Percentiles rank a stretch among this genome's conserved stretches.
Conservation (phyloP, 2,329 filamentous ascomycete genomes). For the Penicillium sp. region DNA sequence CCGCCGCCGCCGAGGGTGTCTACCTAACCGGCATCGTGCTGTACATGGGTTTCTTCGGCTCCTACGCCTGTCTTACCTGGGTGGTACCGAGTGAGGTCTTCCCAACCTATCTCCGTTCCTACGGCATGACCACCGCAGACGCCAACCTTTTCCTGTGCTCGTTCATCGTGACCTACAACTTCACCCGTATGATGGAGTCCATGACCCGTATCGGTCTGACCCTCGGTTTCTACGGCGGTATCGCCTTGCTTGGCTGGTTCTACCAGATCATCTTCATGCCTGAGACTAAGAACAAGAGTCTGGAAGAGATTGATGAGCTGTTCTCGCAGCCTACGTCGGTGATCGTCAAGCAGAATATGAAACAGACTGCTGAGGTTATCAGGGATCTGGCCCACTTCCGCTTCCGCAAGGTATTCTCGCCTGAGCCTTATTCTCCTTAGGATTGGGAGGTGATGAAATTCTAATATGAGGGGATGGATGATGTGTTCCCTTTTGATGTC, state of each 20-base stretch:
- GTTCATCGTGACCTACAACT: conserved; percentile 72
- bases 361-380: conserved; percentile 43
- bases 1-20: conserved; percentile 50
- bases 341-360: conserved; percentile 56
- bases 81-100: conserved; percentile 65
- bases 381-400: conserved; percentile 43
- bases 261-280: conserved; percentile 73
- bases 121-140: conserved; percentile 68
- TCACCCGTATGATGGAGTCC: conserved; percentile 62
- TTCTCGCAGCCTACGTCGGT: conserved; percentile 60
- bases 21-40: conserved; percentile 58
- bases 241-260: conserved; percentile 63
- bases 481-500: conserved; percentile 1
- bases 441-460: neutral
- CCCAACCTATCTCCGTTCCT: conserved; percentile 65
- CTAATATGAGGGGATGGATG: neutral
- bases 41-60: conserved; percentile 65
- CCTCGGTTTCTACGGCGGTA: conserved; percentile 69
- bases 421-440: conserved; percentile 18
- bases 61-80: conserved; percentile 61
- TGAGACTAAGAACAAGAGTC: conserved; percentile 64
- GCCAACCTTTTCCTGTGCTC: conserved; percentile 65
- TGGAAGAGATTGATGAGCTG: conserved; percentile 67
- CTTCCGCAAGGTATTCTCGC: conserved; percentile 46
- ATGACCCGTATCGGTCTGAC: conserved; percentile 62